A percentile compares a stretch with the other conserved stretches of the same genome.
Evolutionary conservation across 768 basidiomycete species (phyloP).

Genomic region (Termitomyces sp.): DNA sequence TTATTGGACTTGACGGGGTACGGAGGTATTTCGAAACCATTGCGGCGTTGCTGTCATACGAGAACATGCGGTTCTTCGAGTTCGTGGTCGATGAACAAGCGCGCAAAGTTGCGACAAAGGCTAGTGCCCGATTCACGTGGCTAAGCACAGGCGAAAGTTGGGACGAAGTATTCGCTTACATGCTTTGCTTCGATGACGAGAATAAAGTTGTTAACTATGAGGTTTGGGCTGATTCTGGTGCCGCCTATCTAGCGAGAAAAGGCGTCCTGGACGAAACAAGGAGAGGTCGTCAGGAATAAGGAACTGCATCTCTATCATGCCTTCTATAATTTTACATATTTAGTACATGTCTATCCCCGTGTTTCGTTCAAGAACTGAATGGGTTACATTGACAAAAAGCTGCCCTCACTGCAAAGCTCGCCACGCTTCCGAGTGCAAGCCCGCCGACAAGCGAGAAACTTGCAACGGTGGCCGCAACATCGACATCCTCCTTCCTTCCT

Average conservation of each 20-base stretch:
- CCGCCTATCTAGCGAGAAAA: constrained; percentile 51
- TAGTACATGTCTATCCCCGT: not conserved
- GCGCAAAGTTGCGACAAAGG: constrained; percentile 49
- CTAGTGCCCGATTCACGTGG: constrained; percentile 54
- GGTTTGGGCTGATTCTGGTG: constrained; percentile 65
- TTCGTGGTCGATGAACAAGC: constrained; percentile 47
- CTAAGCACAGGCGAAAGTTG: constrained; percentile 43
- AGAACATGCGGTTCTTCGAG: constrained; percentile 47
- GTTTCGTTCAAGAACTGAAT: constrained; percentile 28
- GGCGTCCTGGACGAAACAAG: constrained; percentile 34
- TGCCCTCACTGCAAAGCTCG: constrained; percentile 75
- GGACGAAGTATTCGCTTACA: constrained; percentile 57
- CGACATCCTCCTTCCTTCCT: constrained; percentile 71
- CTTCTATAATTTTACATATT: not conserved
- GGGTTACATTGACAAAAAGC: constrained; percentile 71
- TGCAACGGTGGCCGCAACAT: constrained; percentile 78
- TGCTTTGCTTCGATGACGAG: constrained; percentile 54
- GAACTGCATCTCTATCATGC: not conserved
- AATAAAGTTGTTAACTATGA: constrained; percentile 53
- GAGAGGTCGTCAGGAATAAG: not conserved
- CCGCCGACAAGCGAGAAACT: constrained; percentile 79
- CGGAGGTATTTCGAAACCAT: constrained; percentile 46
- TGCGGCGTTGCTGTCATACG: constrained; percentile 38
- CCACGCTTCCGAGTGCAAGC: constrained; percentile 66
- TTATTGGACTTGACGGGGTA: constrained; percentile 37